These are phyloP conservation scores for Taphrina confusa DNA, from an alignment of 1,139 yeast genomes.

Conservation along the genomic window DNA sequence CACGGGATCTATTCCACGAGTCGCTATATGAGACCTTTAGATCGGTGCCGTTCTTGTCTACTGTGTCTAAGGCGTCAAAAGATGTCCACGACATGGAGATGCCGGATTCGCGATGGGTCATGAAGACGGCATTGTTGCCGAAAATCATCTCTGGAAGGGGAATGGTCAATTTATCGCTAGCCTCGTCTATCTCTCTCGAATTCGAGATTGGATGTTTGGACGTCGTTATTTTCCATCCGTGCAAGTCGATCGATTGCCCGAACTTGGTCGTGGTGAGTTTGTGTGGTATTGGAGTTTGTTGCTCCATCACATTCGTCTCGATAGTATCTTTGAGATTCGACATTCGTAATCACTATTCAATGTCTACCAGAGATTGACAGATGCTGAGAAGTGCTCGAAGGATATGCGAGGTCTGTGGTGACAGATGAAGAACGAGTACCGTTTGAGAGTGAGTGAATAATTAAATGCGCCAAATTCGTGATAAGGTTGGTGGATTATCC, in stretches of 20 bases:
- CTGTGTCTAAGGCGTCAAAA: slow-evolving; percentile 72
- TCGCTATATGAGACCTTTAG: slow-evolving; percentile 81
- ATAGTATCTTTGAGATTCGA: no score
- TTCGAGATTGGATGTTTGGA: slow-evolving; percentile 74
- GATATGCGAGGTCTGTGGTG: no score
- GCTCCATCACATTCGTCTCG: background rate
- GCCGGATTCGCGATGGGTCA: slow-evolving; percentile 50
- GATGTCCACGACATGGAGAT: slow-evolving; percentile 69
- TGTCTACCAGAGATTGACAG: no score
- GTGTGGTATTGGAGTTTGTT: slow-evolving; percentile 31
- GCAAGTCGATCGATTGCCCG: slow-evolving; percentile 11
- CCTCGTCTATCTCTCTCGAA: slow-evolving; percentile 69
- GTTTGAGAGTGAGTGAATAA: no score
- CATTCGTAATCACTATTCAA: no score
- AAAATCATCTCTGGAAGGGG: slow-evolving; percentile 98
- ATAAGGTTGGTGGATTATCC: background rate
- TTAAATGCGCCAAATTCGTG: slow-evolving; percentile 7
- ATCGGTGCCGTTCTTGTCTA: slow-evolving; percentile 56
- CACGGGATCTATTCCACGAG: slow-evolving; percentile 48
- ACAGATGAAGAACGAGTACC: no score
- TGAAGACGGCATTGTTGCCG: slow-evolving; percentile 74
- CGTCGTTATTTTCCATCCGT: slow-evolving; percentile 70
- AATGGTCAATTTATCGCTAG: slow-evolving; percentile 64
- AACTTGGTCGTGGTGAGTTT: slow-evolving; percentile 21
- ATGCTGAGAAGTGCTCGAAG: no score